Evolutionary conservation across 2,329 filamentous ascomycete genomes (phyloP), one percentile per base, ranked within the genome.

Genomic region (Alternaria triticimaculans): DNA sequence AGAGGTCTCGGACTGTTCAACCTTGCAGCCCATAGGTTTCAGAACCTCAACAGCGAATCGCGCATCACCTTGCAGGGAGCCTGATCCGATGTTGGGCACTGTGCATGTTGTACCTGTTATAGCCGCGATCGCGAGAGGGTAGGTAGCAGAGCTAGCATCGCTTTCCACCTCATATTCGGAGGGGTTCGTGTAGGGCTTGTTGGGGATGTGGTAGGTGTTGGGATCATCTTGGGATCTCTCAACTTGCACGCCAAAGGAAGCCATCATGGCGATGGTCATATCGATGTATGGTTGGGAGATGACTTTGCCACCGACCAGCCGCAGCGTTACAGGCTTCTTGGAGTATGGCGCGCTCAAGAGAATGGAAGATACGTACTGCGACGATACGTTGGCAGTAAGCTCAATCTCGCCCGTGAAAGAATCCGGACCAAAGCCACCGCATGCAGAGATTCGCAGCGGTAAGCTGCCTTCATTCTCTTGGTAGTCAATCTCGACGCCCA

Each of bases 191-290:
- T 99, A 99, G 12, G 85, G 83, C 14, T 92, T 93, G 75, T 92
- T 89, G 3, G 96, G 96, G 60, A 99, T 96, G 78, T 96, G 90
- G 81, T 99, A 99, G 6, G 95, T 97, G 77, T 98, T 91, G 49
- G 90, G 87, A 73, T 97, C 94, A 4, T 88, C 90, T 30, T 87
- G 81, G 9, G 94, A 97, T 72, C 88, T 89, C 65, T 89, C 85
- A 12, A 97, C 96, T 43, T 89, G 80, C 44, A 99, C 88, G 54
- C 96, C 96, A 75, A 99, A 99, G 3, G 92, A 87, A 58, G 87
- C 87, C 96, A 99, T 99, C 95, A 99, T 99, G 15, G 94, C 88
- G 57, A 96, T 94, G 2, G 96, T 99, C 95, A 99, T 98, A 78
- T 99, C 94, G 74, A 99, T 98, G 80, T 99, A 99, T 2, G 90